Percentiles rank a stretch among this genome's conserved stretches.
These are phyloP conservation scores for Westerdykella sp. DNA, from an alignment of 2,329 filamentous ascomycete species.

Conservation along the genomic window DNA sequence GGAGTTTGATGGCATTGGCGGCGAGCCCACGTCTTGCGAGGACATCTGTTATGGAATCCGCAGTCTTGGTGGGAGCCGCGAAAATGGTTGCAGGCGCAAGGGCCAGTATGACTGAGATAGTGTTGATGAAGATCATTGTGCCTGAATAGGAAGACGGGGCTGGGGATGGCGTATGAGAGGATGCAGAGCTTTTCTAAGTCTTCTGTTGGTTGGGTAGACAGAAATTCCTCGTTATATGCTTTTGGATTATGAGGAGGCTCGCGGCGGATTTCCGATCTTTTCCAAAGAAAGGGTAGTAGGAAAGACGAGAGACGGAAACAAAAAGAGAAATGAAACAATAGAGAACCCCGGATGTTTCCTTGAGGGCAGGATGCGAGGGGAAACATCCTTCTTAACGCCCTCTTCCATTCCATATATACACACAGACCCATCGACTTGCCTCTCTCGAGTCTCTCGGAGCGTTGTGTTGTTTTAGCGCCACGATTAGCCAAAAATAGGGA, in stretches of 20 bases:
- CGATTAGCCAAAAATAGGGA: constrained; percentile 5
- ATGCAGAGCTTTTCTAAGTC: background rate
- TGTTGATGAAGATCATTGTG: constrained; percentile 32
- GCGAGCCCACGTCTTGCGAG: constrained; percentile 15
- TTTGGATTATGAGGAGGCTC: too few species aligned
- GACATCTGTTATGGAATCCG: constrained; percentile 15
- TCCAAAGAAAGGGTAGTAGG: background rate
- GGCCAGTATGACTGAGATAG: constrained; percentile 28
- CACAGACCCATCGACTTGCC: background rate
- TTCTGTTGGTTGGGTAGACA: background rate
- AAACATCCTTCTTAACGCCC: background rate
- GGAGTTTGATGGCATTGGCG: constrained; percentile 12
- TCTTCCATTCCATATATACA: constrained; percentile 3
- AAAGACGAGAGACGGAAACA: background rate
- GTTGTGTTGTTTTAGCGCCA: constrained; percentile 5
- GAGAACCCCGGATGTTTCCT: background rate
- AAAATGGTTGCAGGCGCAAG: constrained; percentile 28
- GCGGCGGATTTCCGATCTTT: background rate
- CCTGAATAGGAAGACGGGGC: background rate
- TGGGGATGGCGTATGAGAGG: background rate
- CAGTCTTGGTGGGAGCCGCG: constrained; percentile 26
- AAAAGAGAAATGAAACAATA: background rate
- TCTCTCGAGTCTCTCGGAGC: background rate
- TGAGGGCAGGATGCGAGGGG: background rate
- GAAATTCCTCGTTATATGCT: too few species aligned